Base-by-base conservation (phyloP, 2,329 filamentous ascomycete species). In the Dryadomyces quercivorus region DNA sequence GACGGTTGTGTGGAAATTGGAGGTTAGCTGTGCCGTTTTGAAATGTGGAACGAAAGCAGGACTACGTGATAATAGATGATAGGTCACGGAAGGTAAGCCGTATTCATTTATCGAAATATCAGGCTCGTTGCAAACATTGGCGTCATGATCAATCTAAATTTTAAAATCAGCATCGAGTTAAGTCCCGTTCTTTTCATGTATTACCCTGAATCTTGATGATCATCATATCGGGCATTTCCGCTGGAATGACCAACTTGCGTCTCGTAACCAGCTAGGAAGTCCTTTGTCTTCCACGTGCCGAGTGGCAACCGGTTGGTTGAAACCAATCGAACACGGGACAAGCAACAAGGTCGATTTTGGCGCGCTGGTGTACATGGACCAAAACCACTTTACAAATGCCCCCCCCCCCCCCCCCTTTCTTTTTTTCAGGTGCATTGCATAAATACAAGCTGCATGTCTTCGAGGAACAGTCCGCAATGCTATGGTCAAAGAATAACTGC, bases 371-470 rank as follows among this genome's bases (percentile, higher is more conserved):
- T 67, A 67, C 46, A 68, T 69, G 47, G 65, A 69, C 54, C 59
- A 68, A 38, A 69, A 69, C 59, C 59, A 63, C 7, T 62, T 69
- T 31, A 68, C 61, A 12, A 62, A 64, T 50, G 63, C 65, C 5
- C 65, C 67, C 44, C 67, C 67, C 47, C 57, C 61, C 65, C 5
- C 65, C 67, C 44, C 67, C 67, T 49, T 58, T 61, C 9, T 60
- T 67, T 26, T 67, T 67, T 38, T 64, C 63, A 15, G 63, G 64
- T 52, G 64, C 66, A 1, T 61, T 69, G 16, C 63, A 67, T 55
- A 64, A 57, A 42, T 60, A 69, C 57, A 69, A 68, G 58, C 57
- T 68, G 18, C 61, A 68, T 18, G 63, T 68, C n/a, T 69, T 69
- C 60, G 68, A 68, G 60, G 64, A 65, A 54, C 66, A 69, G 58